Evolutionary conservation across 805 yeast genomes (phyloP).

Genomic region (Lipomyces oligophaga): DNA sequence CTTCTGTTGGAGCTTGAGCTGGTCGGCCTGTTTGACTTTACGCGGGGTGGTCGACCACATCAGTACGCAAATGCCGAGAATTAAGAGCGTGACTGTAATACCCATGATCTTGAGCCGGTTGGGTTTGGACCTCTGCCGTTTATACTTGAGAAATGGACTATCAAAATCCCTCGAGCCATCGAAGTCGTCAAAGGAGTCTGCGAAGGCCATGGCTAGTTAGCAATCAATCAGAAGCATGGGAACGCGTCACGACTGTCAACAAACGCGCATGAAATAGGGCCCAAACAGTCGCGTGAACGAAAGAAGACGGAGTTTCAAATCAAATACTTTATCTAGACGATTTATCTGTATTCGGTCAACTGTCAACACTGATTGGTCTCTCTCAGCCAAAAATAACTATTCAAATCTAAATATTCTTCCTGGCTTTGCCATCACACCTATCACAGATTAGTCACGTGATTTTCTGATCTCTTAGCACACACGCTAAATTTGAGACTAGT

Average conservation of each 20-base stretch:
- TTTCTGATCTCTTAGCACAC: too few relatives aligned
- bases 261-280: neutral
- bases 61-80: constrained; percentile 16
- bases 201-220: constrained; percentile 5
- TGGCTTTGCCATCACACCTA: too few relatives aligned
- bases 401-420: too few relatives aligned
- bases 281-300: too few relatives aligned
- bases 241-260: constrained; percentile 1
- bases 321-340: too few relatives aligned
- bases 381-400: too few relatives aligned
- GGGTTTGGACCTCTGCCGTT: constrained; percentile 25
- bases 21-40: constrained; percentile 17
- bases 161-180: constrained; percentile 16
- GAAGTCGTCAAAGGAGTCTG: constrained; percentile 10
- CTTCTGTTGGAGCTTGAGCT: constrained; percentile 18
- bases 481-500: too few relatives aligned
- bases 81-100: constrained; percentile 4
- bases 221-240: neutral
- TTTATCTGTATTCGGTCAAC: too few relatives aligned
- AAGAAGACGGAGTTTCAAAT: too few relatives aligned
- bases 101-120: constrained; percentile 14
- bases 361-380: too few relatives aligned
- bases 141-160: constrained; percentile 27
- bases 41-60: constrained; percentile 21
- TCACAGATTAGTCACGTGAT: too few relatives aligned